A percentile compares a stretch with the other conserved stretches of the same genome.
Evolutionary conservation across 148 eudicot genomes (phyloP).

Genomic region (Silene latifolia): DNA sequence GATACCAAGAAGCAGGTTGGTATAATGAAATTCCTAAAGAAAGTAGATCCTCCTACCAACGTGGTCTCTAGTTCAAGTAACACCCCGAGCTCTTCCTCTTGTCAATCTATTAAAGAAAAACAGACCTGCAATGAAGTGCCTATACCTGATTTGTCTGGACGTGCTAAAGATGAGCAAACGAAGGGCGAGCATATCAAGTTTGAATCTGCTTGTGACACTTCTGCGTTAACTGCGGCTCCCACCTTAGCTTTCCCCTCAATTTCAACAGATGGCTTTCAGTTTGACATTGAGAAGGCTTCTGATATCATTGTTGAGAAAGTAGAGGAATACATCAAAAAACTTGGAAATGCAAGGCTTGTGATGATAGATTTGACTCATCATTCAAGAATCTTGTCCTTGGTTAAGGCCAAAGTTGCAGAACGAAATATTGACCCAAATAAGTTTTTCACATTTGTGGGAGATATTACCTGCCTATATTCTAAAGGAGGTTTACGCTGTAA

Average conservation of each 20-base stretch:
- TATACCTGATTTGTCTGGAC: slow-evolving; percentile 15
- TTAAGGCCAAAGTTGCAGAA: slow-evolving; percentile 61
- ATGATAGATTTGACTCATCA: slow-evolving; percentile 72
- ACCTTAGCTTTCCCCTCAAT: slow-evolving; percentile 94
- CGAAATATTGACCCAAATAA: slow-evolving; percentile 52
- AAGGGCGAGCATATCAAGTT: slow-evolving; percentile 23
- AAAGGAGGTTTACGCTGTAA: slow-evolving; percentile 65
- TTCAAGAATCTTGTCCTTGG: slow-evolving; percentile 81
- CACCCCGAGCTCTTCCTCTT: slow-evolving; percentile 21
- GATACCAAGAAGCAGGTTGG: slow-evolving; percentile 76
- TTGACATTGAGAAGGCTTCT: slow-evolving; percentile 79
- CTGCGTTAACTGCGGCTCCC: slow-evolving; percentile 30
- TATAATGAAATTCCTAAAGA: slow-evolving; percentile 87
- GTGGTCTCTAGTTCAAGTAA: slow-evolving; percentile 29
- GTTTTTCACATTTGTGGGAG: slow-evolving; percentile 83
- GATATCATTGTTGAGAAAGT: slow-evolving; percentile 81
- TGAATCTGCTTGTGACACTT: slow-evolving; percentile 24
- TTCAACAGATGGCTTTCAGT: slow-evolving; percentile 90
- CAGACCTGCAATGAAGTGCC: slow-evolving; percentile 14
- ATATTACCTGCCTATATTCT: slow-evolving; percentile 67
- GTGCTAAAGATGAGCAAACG: slow-evolving; percentile 23
- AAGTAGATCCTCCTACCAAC: slow-evolving; percentile 48
- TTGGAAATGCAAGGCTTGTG: slow-evolving; percentile 67
- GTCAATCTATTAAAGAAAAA: slow-evolving; percentile 27
- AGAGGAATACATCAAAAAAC: slow-evolving; percentile 46